Conservation (phyloP, 495 filamentous ascomycete species). For the Thozetella sp. region DNA sequence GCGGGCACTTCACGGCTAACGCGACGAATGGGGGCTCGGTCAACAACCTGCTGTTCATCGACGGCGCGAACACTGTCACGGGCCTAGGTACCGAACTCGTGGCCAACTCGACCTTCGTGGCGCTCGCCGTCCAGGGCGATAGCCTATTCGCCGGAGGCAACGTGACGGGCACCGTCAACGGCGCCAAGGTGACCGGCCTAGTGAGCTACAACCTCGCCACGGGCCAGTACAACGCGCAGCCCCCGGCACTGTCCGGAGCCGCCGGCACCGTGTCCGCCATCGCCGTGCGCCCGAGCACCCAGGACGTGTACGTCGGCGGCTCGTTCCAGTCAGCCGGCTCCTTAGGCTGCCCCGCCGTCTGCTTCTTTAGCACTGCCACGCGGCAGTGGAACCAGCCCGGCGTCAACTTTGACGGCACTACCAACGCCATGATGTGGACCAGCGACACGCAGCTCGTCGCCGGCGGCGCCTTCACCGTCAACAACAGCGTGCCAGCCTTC, state of each 20-base stretch:
- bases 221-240: conserved; percentile 64
- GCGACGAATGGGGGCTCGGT: conserved; percentile 70
- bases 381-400: conserved; percentile 81
- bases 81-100: conserved; percentile 71
- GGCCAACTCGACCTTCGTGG: conserved; percentile 71
- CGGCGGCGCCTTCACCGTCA: conserved; percentile 73
- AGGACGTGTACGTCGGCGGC: conserved; percentile 84
- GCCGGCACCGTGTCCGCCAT: conserved; percentile 77
- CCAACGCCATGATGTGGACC: conserved; percentile 75
- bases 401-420: conserved; percentile 64
- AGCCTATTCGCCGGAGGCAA: conserved; percentile 82
- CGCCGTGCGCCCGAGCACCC: conserved; percentile 61
- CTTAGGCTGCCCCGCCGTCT: conserved; percentile 79
- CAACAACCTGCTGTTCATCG: conserved; percentile 77
- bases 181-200: conserved; percentile 69
- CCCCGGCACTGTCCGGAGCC: conserved; percentile 67
- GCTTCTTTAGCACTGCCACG: conserved; percentile 66
- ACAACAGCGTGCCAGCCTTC: conserved; percentile 57
- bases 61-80: conserved; percentile 59
- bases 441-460: conserved; percentile 69
- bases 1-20: conserved; percentile 80
- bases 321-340: conserved; percentile 81
- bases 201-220: conserved; percentile 74
- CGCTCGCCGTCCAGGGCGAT: conserved; percentile 67
- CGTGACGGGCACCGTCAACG: conserved; percentile 69